Percentiles rank a stretch among this genome's conserved stretches.
Evolutionary conservation across 108 stramenopile genomes (phyloP).

Genomic region (Pseudonitzschia multiseries): DNA sequence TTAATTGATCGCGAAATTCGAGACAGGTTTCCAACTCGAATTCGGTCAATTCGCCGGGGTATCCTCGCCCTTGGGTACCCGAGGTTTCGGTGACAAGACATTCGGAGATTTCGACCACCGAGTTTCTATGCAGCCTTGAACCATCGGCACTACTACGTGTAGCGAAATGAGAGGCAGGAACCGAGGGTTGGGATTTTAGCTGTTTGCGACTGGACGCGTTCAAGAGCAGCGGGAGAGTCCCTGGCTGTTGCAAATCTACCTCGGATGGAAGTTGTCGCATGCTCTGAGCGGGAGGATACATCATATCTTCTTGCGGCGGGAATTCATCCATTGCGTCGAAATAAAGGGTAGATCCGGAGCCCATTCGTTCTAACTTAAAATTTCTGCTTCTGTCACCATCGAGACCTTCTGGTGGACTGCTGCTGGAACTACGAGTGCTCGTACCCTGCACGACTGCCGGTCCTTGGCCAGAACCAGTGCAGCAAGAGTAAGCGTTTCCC

Average conservation of each 20-base stretch:
- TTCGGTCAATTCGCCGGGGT: constrained; percentile 27
- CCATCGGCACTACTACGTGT: neutral
- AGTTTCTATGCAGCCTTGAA: neutral
- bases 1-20: constrained; percentile 19
- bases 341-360: neutral
- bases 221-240: neutral
- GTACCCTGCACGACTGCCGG: neutral
- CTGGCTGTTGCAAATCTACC: neutral
- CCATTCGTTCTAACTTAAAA: neutral
- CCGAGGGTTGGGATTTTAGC: neutral
- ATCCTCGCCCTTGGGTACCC: constrained; percentile 8
- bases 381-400: too few relatives aligned
- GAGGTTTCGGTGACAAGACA: neutral
- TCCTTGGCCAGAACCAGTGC: neutral
- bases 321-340: constrained; percentile 10
- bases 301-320: neutral
- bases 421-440: too few relatives aligned
- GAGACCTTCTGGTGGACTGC: too few relatives aligned
- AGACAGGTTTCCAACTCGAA: constrained; percentile 17
- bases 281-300: neutral
- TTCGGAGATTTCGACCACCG: neutral
- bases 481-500: neutral
- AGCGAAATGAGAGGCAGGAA: too few relatives aligned
- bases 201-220: neutral
- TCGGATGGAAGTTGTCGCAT: neutral